Percentiles rank a stretch among this genome's conserved stretches.
Conservation (phyloP, 2,329 filamentous ascomycete species). For the Sarocladiaceae sp. region DNA sequence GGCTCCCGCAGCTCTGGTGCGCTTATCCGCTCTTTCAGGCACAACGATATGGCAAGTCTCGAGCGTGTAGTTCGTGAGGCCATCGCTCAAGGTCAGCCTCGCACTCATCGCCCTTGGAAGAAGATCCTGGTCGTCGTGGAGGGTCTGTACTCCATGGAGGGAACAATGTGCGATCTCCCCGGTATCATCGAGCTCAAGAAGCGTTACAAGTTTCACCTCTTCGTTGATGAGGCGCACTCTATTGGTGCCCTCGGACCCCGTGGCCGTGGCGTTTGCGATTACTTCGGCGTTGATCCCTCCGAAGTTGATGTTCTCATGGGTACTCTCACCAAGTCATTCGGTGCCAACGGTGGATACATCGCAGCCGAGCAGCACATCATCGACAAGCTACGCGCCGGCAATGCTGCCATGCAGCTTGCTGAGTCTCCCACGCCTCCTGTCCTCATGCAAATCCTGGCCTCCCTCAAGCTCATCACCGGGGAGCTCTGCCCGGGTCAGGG, state of each 20-base stretch:
- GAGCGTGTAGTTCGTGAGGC: conserved; percentile 82
- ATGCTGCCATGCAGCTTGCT: conserved; percentile 79
- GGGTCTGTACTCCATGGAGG: conserved; percentile 98
- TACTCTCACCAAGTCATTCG: conserved; percentile 96
- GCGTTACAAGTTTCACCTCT: conserved; percentile 95
- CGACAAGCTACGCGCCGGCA: conserved; percentile 80
- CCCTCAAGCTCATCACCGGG: conserved; percentile 82
- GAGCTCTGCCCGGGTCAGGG: conserved; percentile 86
- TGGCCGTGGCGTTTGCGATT: conserved; percentile 93
- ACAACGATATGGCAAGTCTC: conserved; percentile 89
- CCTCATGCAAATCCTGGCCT: conserved; percentile 81
- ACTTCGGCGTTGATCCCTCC: conserved; percentile 82
- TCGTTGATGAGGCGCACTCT: conserved; percentile 94
- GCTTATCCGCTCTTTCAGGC: conserved; percentile 93
- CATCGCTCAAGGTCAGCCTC: conserved; percentile 93
- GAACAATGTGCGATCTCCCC: conserved; percentile 96
- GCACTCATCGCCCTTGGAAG: conserved; percentile 98
- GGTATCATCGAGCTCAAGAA: conserved; percentile 80
- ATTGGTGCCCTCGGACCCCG: conserved; percentile 84
- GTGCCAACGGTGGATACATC: conserved; percentile 94
- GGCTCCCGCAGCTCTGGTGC: conserved; percentile 90
- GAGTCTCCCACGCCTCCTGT: conserved; percentile 85
- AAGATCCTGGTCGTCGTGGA: conserved; percentile 97
- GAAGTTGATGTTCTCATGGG: conserved; percentile 97
- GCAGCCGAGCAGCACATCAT: conserved; percentile 85